Evolutionary conservation across 352 stramenopile species (phyloP).

Genomic region (Globisporangium heterothallicum): DNA sequence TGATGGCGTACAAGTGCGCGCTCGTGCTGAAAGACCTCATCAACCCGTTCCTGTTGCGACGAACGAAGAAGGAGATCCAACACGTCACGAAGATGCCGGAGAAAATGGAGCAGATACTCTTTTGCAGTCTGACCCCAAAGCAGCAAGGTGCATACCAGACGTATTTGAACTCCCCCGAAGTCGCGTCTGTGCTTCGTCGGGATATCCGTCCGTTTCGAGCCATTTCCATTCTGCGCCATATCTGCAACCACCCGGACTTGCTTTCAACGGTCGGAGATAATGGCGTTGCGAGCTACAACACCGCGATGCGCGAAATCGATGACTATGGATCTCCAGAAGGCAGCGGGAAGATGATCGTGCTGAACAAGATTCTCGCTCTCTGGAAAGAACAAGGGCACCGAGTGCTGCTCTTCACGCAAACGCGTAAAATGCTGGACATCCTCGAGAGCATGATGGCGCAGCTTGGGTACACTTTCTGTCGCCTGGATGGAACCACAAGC

Average conservation of each 20-base stretch:
- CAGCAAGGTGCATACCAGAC: slow-evolving; percentile 90
- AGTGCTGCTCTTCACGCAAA: slow-evolving; percentile 98
- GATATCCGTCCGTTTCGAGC: slow-evolving; percentile 86
- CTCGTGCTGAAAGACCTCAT: slow-evolving; percentile 96
- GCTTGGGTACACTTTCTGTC: slow-evolving; percentile 87
- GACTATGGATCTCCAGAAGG: slow-evolving; percentile 47
- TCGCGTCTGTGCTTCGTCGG: slow-evolving; percentile 84
- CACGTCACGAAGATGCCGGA: slow-evolving; percentile 90
- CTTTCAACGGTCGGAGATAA: slow-evolving; percentile 46
- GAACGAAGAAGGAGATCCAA: slow-evolving; percentile 93
- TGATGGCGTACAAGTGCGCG: slow-evolving; percentile 96
- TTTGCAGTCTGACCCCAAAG: slow-evolving; percentile 89
- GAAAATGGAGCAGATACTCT: slow-evolving; percentile 99
- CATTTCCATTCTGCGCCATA: slow-evolving; percentile 95
- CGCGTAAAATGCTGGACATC: slow-evolving; percentile 96
- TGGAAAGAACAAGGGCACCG: slow-evolving; percentile 95
- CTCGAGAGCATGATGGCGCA: slow-evolving; percentile 90
- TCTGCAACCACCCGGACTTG: slow-evolving; percentile 98
- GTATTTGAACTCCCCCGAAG: slow-evolving; percentile 90
- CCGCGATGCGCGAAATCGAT: slow-evolving; percentile 2
- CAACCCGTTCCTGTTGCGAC: slow-evolving; percentile 93
- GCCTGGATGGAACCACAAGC: slow-evolving; percentile 96
- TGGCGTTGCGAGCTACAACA: slow-evolving; percentile 1
- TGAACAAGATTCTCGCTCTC: slow-evolving; percentile 92
- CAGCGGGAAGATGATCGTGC: slow-evolving; percentile 96